Evolutionary conservation across 148 eudicot species (phyloP), one percentile per base, ranked within the genome.

Genomic region (Amaranthus cruentus): DNA sequence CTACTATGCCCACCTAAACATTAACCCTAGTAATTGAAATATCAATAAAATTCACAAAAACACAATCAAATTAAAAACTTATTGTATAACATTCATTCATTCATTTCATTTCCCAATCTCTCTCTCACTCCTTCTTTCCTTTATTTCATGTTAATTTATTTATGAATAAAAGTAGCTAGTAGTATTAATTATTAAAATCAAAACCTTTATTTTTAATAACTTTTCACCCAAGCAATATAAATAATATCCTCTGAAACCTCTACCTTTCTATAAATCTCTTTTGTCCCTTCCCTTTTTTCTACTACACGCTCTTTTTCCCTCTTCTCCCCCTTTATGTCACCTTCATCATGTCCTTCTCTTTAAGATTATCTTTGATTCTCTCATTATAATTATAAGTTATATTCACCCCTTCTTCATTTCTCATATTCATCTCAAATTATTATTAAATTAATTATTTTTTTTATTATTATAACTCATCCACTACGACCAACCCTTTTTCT

Each of bases 321-420:
- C 63, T 80, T 57, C 66, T 75, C 49, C 82, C 15, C 74, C 67
- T 55, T 60, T 80, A 82, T 88, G 89, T 92, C 98, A 75, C 79
- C 84, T 87, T 91, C 97, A 74, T 15, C 65, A 48, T 85, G 88
- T 93, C 97, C 95, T 84, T 87, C 95, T 91, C 97, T 80, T 84
- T 69, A 95, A 88, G 91, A 91, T 91, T 83, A 84, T 69, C 83
- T 77, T 78, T 86, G 86, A 87, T 89, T 65, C 75, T 82, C 79
- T 77, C 76, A 53, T 47, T 76, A n/a, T 70, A 47, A 64, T 53
- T 72, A 76, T 63, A 60, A n/a, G 43, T 38, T 74, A 61, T 63
- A 47, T n/a, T 47, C 69, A 65, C 46, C 75, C 54, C 78, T 9
- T 79, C 63, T 66, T 28, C 68, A 47, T 10, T 59, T 60, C 62